A percentile compares a stretch with the other conserved stretches of the same genome.
phyloP scores from a whole-genome alignment of 495 filamentous ascomycete species.

The Poronia punctata region DNA sequence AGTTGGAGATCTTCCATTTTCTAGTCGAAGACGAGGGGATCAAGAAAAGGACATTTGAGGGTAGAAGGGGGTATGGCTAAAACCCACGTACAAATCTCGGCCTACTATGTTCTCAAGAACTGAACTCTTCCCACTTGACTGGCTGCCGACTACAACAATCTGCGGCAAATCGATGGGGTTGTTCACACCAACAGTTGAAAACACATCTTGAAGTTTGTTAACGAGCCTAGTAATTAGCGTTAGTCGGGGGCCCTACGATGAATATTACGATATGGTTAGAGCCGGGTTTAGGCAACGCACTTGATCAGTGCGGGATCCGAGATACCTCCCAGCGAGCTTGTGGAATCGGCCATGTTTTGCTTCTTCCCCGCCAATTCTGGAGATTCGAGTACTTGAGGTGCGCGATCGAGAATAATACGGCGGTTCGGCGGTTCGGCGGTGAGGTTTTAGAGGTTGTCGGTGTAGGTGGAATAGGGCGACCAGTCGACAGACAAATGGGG shows the following conservation, averaged over 20 bases:
- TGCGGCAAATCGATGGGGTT: slow-evolving; percentile 99
- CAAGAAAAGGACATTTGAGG: slow-evolving; percentile 1
- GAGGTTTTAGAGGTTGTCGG: no score
- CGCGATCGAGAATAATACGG: no score
- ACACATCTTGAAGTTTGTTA: slow-evolving; percentile 99
- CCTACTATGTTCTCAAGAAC: slow-evolving; percentile 99
- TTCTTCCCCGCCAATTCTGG: background rate
- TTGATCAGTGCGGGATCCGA: slow-evolving; percentile 55
- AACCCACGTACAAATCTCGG: slow-evolving; percentile 78
- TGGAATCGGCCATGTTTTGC: slow-evolving; percentile 23
- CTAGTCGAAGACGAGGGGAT: slow-evolving; percentile 8
- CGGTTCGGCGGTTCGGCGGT: no score
- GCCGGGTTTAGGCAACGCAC: slow-evolving; percentile 27
- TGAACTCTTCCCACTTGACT: slow-evolving; percentile 99
- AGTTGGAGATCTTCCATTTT: slow-evolving; percentile 5
- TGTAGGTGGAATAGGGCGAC: no score
- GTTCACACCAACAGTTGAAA: slow-evolving; percentile 94
- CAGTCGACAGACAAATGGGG: no score
- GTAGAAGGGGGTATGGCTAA: slow-evolving; percentile 2
- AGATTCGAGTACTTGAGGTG: no score
- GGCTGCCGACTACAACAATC: slow-evolving; percentile 97
- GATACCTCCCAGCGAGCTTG: slow-evolving; percentile 44
- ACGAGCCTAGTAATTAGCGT: slow-evolving; percentile 60
- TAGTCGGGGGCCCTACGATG: no score
- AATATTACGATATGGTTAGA: slow-evolving; percentile 9